Base-by-base conservation (phyloP, 2,329 filamentous ascomycete genomes). In the Bisporella sp. region DNA sequence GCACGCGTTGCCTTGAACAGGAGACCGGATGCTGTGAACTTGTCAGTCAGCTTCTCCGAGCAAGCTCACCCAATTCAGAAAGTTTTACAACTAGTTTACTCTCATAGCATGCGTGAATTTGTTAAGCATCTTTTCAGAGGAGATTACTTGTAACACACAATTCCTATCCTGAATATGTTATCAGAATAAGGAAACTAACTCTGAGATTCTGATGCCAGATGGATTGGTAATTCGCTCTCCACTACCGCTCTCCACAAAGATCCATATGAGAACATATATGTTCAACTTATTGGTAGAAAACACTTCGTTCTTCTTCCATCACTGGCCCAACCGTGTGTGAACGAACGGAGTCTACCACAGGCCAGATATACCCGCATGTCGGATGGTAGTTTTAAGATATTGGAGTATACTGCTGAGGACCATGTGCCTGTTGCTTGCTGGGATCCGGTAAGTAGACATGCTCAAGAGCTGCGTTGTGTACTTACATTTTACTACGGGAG, bases 251-350 rank as follows among this genome's bases (percentile, higher is more conserved):
- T 91, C 48, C 89, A 93, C 69, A 87, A 85, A 61, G 89, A 93
- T 68, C 87, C 87, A 60, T 92, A 91, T 66, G 87, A 93, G 66
- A 93, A 93, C 64, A 76, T 93, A 0, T 93, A 91, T 65, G 84
- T 89, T 1, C 87, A 92, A 61, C 67, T 92, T 11, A 66, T 81
- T 1, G 89, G 88, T 0, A 69, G 71, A 50, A 93, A 93, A 64
- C 81, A 87, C 58, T 93, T 93, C 58, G 76, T 83, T 0, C 71
- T 93, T 1, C 68, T 93, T 1, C 84, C 88, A n/a, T 82, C 87
- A 0, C 66, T 85, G 1, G 86, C 81, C 54, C 78, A 83, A 57
- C 74, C 84, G 0, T 86, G 83, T 54, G 81, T 90, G 41, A 80
- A 81, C 52, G 88, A 92, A 69, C 69, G 69, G 56, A 59, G 63